Base-by-base conservation (phyloP, 805 yeast genomes). In the Ogataea zsoltii region DNA sequence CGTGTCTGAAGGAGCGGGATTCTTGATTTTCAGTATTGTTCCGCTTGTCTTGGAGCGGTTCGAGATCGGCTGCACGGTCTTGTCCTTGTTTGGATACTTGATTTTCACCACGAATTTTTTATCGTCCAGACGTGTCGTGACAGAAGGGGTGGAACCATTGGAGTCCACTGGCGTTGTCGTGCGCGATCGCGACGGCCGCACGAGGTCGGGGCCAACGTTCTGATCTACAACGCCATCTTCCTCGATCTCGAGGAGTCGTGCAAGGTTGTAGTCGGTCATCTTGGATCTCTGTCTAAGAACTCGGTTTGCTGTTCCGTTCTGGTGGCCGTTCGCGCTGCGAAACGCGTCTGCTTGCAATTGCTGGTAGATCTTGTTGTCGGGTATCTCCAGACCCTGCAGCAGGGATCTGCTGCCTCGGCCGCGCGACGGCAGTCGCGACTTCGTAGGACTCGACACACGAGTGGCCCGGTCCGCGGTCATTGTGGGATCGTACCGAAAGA, bases 291-390 rank as follows among this genome's bases (percentile, higher is more conserved):
- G 48, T 23, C 59, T 42, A 7, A 50, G 40, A 33, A 46, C 47
- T 45, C 58, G 39, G 25, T 43, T 44, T 11, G 35, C 51, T 12
- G 23, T 29, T 4, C 29, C 14, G 7, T 18, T 33, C 2, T 19
- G 16, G 4, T n/a, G 25, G 11, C 16, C 32, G 11, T 18, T 41
- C 2, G 51, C 51, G 7, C 51, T 51, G 15, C 55, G 60, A 31
- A 26, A 65, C 48, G 45, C 66, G 40, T 65, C 63, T 38, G 65
- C 63, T 21, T 65, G 68, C 3, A 70, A 54, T 7, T 60, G 54
- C 33, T 66, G 66, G 48, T 69, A 70, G 14, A 62, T 58, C 44
- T 67, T 66, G 48, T 70, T 70, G 41, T 69, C 74, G 0, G 72
- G 68, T 23, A 71, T 70, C 38, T 59, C 57, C 29, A 71, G 57